phyloP scores from a whole-genome alignment of 2,329 filamentous ascomycete genomes.

The Aureobasidium sp. region DNA sequence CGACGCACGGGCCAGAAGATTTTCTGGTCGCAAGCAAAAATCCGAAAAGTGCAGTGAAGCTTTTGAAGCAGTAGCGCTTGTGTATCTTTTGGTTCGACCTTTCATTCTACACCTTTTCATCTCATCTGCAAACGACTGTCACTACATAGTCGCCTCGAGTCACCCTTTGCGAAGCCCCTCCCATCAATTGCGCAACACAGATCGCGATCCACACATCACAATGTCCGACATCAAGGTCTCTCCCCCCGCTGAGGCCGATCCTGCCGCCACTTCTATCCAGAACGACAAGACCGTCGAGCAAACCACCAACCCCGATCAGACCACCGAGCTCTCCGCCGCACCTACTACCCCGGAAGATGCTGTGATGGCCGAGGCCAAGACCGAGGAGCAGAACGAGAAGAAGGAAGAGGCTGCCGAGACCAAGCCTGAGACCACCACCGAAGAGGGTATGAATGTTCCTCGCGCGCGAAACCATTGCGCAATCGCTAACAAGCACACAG shows the following conservation, averaged over 20 bases:
- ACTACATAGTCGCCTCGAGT: background rate
- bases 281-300: constrained; percentile 13
- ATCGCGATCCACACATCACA: background rate
- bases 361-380: constrained; percentile 12
- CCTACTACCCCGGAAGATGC: constrained; percentile 13
- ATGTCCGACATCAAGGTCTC: constrained; percentile 12
- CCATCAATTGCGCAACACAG: background rate
- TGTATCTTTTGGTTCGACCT: constrained; percentile 1
- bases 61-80: background rate
- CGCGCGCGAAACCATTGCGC: background rate
- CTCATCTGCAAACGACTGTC: background rate
- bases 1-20: background rate
- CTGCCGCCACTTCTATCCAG: constrained; percentile 12
- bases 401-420: background rate
- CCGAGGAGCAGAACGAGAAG: constrained; percentile 11
- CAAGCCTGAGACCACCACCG: background rate
- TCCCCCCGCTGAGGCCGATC: constrained; percentile 10
- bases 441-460: background rate
- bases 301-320: constrained; percentile 10
- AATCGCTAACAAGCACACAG: background rate
- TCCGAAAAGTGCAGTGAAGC: background rate
- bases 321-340: constrained; percentile 10
- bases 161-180: background rate
- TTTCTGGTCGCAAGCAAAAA: background rate
- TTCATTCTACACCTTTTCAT: background rate